Evolutionary conservation across 1,284 basidiomycete species (phyloP).

Genomic region (Schizopora paradoxa): DNA sequence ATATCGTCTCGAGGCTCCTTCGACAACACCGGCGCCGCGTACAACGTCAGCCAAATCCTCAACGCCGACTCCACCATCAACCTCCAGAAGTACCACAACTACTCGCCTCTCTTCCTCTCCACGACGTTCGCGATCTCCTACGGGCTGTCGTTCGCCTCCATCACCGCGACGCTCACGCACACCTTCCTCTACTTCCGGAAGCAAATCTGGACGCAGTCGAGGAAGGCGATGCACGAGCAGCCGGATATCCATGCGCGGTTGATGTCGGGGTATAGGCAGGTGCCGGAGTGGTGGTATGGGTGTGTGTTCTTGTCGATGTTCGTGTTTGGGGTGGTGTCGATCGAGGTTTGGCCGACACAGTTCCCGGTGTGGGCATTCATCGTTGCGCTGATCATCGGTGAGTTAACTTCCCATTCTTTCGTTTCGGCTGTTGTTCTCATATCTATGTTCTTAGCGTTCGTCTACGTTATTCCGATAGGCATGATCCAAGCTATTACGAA

Average conservation of each 20-base stretch:
- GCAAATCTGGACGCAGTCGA: conserved; percentile 28
- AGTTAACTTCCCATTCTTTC: conserved; percentile 20
- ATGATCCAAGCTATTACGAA: conserved; percentile 65
- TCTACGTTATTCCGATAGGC: conserved; percentile 60
- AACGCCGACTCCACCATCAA: conserved; percentile 49
- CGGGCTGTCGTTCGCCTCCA: conserved; percentile 61
- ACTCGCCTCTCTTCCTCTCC: conserved; percentile 63
- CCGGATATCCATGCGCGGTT: conserved; percentile 23
- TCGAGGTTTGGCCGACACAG: conserved; percentile 46
- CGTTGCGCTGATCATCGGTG: conserved; percentile 41
- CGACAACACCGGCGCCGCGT: conserved; percentile 32
- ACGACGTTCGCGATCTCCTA: conserved; percentile 66
- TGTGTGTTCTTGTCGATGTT: conserved; percentile 31
- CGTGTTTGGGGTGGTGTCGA: conserved; percentile 45
- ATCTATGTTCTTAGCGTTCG: conserved; percentile 36
- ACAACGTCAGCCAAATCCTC: conserved; percentile 43
- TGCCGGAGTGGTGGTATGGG: conserved; percentile 20
- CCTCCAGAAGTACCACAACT: conserved; percentile 44
- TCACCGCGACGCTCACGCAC: conserved; percentile 68
- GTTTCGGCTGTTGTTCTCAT: conserved; percentile 24
- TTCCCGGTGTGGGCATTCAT: conserved; percentile 40
- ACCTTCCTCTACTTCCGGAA: conserved; percentile 75
- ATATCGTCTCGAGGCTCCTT: conserved; percentile 36
- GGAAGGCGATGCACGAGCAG: conserved; percentile 15
- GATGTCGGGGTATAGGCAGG: conserved; percentile 21